phyloP scores from a whole-genome alignment of 345 rosid genomes.

The Crucihimalaya himalaica region DNA sequence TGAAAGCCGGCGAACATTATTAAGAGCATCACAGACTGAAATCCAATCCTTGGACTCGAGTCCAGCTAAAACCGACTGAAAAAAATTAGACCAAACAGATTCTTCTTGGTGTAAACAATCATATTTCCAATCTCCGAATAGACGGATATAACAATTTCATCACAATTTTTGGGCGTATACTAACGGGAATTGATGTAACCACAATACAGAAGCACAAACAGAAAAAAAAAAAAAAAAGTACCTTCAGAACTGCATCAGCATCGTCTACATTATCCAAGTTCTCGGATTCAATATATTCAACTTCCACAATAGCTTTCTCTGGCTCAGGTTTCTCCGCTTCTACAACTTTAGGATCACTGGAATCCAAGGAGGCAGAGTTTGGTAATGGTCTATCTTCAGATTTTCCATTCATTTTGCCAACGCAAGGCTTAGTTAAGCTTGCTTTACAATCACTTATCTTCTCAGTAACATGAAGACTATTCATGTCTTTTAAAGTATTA shows the following conservation, averaged over 20 bases:
- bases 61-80: slow-evolving; percentile 67
- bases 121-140: background rate
- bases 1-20: slow-evolving; percentile 75
- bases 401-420: slow-evolving; percentile 54
- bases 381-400: slow-evolving; percentile 51
- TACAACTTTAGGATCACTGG: slow-evolving; percentile 47
- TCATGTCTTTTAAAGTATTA: slow-evolving; percentile 68
- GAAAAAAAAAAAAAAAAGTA: slow-evolving; percentile 28
- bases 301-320: slow-evolving; percentile 58
- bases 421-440: slow-evolving; percentile 52
- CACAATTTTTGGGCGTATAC: background rate
- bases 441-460: slow-evolving; percentile 58
- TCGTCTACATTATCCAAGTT: slow-evolving; percentile 73
- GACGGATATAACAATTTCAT: background rate
- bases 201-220: slow-evolving; percentile 2
- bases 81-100: slow-evolving; percentile 19
- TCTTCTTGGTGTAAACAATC: slow-evolving; percentile 18
- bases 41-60: slow-evolving; percentile 92
- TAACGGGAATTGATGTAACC: background rate
- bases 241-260: slow-evolving; percentile 66
- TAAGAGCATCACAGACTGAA: slow-evolving; percentile 76
- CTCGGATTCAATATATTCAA: slow-evolving; percentile 81
- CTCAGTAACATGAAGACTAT: slow-evolving; percentile 59
- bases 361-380: slow-evolving; percentile 39
- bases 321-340: slow-evolving; percentile 46